Conservation (phyloP, 306 rosid species). For the Spatholobus suberectus region DNA sequence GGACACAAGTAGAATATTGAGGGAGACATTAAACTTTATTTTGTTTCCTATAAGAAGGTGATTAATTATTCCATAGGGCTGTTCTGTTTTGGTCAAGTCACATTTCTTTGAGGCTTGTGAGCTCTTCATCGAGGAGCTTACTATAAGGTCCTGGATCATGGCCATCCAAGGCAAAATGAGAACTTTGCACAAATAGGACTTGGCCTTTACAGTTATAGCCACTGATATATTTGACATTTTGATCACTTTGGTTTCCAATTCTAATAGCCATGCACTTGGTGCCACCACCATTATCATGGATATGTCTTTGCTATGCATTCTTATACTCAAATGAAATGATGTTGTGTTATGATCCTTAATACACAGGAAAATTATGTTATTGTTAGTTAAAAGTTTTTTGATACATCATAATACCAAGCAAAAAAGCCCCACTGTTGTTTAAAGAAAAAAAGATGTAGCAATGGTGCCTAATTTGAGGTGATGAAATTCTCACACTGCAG, state of each 20-base stretch:
- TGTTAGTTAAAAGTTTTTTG: neutral
- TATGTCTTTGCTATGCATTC: neutral
- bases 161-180: constrained; percentile 69
- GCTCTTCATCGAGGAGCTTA: constrained; percentile 69
- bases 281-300: neutral
- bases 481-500: neutral
- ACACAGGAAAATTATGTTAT: no score
- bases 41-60: no score
- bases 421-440: neutral
- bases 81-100: no score
- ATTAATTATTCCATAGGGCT: no score
- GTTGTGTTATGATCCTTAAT: no score
- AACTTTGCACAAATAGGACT: constrained; percentile 71
- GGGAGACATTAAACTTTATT: no score
- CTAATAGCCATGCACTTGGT: neutral
- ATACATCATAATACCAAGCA: neutral
- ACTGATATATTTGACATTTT: constrained; percentile 77
- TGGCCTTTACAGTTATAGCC: constrained; percentile 66
- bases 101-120: constrained; percentile 84
- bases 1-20: no score
- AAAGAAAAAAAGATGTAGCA: neutral
- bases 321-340: neutral
- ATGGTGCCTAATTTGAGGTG: neutral
- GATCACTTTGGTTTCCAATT: constrained; percentile 58
- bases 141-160: constrained; percentile 69